Evolutionary conservation across 23 red algal species (phyloP).

Genomic region (Agarophyton chilense): DNA sequence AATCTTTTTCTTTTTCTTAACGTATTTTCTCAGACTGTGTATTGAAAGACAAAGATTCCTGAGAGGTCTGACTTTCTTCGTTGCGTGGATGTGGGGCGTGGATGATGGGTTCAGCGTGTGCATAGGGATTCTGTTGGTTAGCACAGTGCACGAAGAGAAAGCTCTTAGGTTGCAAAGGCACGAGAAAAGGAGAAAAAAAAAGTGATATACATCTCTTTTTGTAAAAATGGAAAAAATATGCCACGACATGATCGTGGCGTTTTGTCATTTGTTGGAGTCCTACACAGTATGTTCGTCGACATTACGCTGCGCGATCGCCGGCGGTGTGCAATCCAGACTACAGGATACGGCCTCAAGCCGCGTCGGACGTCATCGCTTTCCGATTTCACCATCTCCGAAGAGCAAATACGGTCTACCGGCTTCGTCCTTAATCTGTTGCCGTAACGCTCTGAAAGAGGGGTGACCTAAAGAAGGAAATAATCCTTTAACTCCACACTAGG

Average conservation of each 20-base stretch:
- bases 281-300: background rate
- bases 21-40: no score
- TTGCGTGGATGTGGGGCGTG: no score
- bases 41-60: no score
- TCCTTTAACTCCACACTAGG: background rate
- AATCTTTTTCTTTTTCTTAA: no score
- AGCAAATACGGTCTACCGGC: slow-evolving; percentile 75
- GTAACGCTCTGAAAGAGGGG: slow-evolving; percentile 57
- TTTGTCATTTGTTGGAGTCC: no score
- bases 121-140: no score
- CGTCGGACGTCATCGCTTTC: no score
- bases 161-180: background rate
- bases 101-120: no score
- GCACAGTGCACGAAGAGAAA: no score
- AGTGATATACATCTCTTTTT: background rate
- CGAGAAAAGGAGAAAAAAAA: background rate
- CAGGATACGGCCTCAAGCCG: no score
- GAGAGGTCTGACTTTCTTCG: no score
- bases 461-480: background rate
- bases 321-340: background rate
- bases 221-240: background rate
- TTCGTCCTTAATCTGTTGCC: slow-evolving; percentile 74
- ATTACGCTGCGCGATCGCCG: background rate
- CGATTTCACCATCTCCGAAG: background rate
- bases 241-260: background rate